A percentile compares a stretch with the other conserved stretches of the same genome.
Conservation (phyloP, 2,329 filamentous ascomycete genomes). For the Fusarium hostae region DNA sequence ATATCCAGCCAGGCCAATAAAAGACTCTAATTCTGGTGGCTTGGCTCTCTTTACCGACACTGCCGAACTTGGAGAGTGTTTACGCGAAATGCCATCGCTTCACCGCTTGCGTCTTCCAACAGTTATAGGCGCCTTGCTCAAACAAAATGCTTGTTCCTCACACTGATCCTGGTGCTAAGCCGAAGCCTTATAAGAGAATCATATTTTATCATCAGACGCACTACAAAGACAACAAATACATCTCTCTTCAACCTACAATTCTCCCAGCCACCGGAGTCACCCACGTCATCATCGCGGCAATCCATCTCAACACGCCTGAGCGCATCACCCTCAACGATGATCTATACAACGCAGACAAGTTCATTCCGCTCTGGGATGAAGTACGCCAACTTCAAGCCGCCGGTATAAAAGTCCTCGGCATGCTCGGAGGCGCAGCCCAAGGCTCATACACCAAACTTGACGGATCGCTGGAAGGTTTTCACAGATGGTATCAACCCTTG, state of each 20-base stretch:
- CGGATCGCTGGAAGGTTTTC: slow-evolving; percentile 69
- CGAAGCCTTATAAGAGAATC: slow-evolving; percentile 49
- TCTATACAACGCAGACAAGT: slow-evolving; percentile 70
- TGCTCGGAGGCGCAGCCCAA: slow-evolving; percentile 84
- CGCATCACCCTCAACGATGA: slow-evolving; percentile 82
- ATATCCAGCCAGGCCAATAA: background rate
- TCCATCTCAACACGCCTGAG: slow-evolving; percentile 78
- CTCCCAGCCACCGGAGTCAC: slow-evolving; percentile 63
- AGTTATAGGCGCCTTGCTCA: background rate
- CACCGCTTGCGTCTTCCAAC: slow-evolving; percentile 12
- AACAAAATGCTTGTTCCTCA: slow-evolving; percentile 20
- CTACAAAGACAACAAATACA: slow-evolving; percentile 51
- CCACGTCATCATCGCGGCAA: slow-evolving; percentile 83
- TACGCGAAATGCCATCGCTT: background rate
- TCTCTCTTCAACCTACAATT: slow-evolving; percentile 62
- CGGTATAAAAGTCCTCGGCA: slow-evolving; percentile 81
- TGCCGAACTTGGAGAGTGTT: background rate
- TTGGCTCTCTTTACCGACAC: background rate
- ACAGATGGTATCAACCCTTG: slow-evolving; percentile 78
- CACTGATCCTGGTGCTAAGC: background rate
- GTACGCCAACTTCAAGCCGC: slow-evolving; percentile 73
- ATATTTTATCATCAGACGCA: slow-evolving; percentile 64
- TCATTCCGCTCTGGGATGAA: slow-evolving; percentile 80
- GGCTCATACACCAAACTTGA: slow-evolving; percentile 72
- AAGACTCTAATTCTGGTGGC: background rate